Evolutionary conservation across 1,139 yeast genomes (phyloP).

Genomic region (Debaryomyces udenii): DNA sequence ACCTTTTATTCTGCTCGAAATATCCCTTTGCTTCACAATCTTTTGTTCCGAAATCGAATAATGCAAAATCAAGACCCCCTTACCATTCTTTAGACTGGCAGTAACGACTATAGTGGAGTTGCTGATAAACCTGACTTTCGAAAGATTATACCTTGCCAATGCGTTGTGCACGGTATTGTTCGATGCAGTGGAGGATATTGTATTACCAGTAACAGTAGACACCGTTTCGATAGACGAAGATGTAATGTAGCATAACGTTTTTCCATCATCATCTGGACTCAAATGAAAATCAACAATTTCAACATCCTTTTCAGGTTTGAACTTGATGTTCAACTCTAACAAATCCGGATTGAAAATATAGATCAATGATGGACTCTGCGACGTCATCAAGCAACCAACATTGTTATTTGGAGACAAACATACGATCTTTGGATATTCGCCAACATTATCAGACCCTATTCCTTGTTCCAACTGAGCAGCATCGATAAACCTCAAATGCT

Average conservation of each 20-base stretch:
- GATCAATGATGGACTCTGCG: constrained; percentile 59
- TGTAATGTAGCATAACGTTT: constrained; percentile 61
- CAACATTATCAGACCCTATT: constrained; percentile 32
- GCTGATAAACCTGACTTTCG: constrained; percentile 63
- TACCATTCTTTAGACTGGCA: constrained; percentile 50
- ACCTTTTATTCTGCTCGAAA: constrained; percentile 61
- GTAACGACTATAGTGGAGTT: constrained; percentile 57
- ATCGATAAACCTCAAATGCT: constrained; percentile 62
- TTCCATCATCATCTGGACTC: constrained; percentile 47
- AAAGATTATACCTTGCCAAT: constrained; percentile 42
- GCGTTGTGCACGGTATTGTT: constrained; percentile 27
- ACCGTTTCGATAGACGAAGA: constrained; percentile 55
- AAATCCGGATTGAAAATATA: constrained; percentile 61
- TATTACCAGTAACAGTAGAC: constrained; percentile 47
- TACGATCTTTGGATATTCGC: constrained; percentile 63
- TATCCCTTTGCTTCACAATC: constrained; percentile 42
- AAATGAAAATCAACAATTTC: constrained; percentile 35
- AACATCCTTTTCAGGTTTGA: constrained; percentile 18
- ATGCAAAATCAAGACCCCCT: constrained; percentile 45
- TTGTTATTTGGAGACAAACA: constrained; percentile 55
- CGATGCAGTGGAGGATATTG: constrained; percentile 32
- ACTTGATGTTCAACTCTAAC: constrained; percentile 39
- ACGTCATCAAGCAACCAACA: constrained; percentile 65
- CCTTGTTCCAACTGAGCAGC: constrained; percentile 56
- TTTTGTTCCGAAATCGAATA: constrained; percentile 47